A percentile compares a stretch with the other conserved stretches of the same genome.
phyloP scores from a whole-genome alignment of 306 rosid genomes.

The Senna tora region DNA sequence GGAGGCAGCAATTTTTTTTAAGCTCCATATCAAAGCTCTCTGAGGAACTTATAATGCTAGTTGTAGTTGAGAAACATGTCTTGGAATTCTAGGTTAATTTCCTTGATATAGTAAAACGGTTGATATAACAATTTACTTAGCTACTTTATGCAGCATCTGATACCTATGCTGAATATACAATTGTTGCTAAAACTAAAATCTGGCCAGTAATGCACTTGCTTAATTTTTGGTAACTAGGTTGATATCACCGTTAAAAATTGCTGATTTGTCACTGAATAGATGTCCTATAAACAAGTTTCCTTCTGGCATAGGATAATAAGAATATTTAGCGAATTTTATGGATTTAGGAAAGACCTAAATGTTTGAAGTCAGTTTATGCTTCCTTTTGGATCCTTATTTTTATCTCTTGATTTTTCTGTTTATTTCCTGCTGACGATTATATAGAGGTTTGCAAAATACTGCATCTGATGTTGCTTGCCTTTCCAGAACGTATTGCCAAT shows the following conservation, averaged over 20 bases:
- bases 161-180: slow-evolving; percentile 27
- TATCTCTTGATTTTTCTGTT: neutral
- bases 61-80: slow-evolving; percentile 9
- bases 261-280: neutral
- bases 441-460: slow-evolving; percentile 15
- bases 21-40: neutral
- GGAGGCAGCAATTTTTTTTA: slow-evolving; percentile 28
- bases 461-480: neutral
- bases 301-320: neutral
- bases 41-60: neutral
- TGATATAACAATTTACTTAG: slow-evolving; percentile 14
- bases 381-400: neutral
- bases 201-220: neutral
- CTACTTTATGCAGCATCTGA: neutral
- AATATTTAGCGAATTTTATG: neutral
- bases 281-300: neutral
- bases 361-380: slow-evolving; percentile 14
- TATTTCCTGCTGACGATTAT: neutral
- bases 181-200: slow-evolving; percentile 2
- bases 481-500: neutral
- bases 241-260: neutral
- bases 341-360: slow-evolving; percentile 1
- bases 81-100: slow-evolving; percentile 22
- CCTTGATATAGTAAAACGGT: neutral
- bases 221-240: slow-evolving; percentile 2